Evolutionary conservation across 1,284 basidiomycete species (phyloP).

Genomic region (Rugosomyces carneus): DNA sequence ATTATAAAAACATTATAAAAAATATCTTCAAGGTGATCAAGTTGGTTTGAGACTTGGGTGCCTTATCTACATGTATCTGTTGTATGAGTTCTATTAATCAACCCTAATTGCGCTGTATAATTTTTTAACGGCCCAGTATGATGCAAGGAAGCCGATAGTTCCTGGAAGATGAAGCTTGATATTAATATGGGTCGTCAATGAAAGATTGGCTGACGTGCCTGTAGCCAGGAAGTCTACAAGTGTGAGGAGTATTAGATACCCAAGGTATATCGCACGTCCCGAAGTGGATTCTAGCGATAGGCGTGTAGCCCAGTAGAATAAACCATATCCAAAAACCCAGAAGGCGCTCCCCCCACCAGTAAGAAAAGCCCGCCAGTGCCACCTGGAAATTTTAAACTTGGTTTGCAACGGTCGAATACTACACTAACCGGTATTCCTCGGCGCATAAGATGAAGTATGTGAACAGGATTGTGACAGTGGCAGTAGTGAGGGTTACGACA

Average conservation of each 20-base stretch:
- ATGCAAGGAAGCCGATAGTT: slow-evolving; percentile 82
- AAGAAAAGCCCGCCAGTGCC: slow-evolving; percentile 96
- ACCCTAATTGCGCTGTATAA: slow-evolving; percentile 78
- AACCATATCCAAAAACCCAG: slow-evolving; percentile 83
- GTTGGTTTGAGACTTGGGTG: neutral
- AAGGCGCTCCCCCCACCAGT: slow-evolving; percentile 92
- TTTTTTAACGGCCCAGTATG: slow-evolving; percentile 80
- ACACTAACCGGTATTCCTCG: slow-evolving; percentile 77
- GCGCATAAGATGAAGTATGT: slow-evolving; percentile 92
- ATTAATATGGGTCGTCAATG: neutral
- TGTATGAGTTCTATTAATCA: slow-evolving; percentile 37
- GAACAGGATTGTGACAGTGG: slow-evolving; percentile 86
- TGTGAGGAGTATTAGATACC: slow-evolving; percentile 83
- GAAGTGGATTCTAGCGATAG: slow-evolving; percentile 81
- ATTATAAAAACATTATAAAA: too few species aligned
- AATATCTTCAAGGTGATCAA: neutral
- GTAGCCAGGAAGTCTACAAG: slow-evolving; percentile 86
- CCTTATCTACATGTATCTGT: neutral
- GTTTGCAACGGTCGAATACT: neutral
- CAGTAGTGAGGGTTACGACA: slow-evolving; percentile 83
- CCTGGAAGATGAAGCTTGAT: slow-evolving; percentile 34
- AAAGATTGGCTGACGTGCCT: slow-evolving; percentile 37
- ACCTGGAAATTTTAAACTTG: slow-evolving; percentile 40
- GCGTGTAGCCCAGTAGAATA: slow-evolving; percentile 87
- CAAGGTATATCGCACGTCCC: slow-evolving; percentile 84